Base-by-base conservation (phyloP, 176 grass and related monocot species). In the Cenchrus fungigraminus region DNA sequence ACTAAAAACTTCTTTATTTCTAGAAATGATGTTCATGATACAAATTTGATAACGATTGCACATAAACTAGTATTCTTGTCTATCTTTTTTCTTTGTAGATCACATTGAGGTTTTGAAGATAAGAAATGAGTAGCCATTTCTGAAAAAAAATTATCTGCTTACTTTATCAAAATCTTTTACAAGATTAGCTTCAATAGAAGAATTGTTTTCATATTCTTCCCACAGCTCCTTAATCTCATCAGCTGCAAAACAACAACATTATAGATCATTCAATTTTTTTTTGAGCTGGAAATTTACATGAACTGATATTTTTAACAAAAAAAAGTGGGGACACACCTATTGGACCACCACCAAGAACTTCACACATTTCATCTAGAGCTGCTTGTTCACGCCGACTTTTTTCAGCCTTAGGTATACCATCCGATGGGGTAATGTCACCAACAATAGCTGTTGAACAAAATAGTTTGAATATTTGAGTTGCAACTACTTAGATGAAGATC, bases 121-220 rank as follows among this genome's bases (percentile, higher is more conserved):
- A 43, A 47, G 62, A 65, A 53, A 22, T 12, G 68, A 59, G 47
- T 14, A 59, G 6, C 34, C 11, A 66, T 54, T 66, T 74, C 9
- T 72, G 0, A 19, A 3, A 22, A 65, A 1, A 79, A 70, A 68
- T 49, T 31, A 20, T 52, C 44, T 55, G 37, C 86, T 68, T 69
- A 98, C 97, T 93, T 98, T 98, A 82, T 98, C 97, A 83, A 95
- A 95, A 88, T 98, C 97, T 87, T 98, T 95, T 44, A 98, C 93
- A 75, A 98, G 66, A 87, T 90, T 95, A 74, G 93, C 97, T 94
- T 98, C 97, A 55, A 93, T 76, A 50, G 97, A 98, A 85, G 97
- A 92, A 85, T 98, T 98, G 17, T 92, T 88, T 83, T 98, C 97
- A 59, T 98, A 98, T 77, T 98, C 97, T 78, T 87, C 81, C 97